Evolutionary conservation across 2,329 filamentous ascomycete genomes (phyloP).

Genomic region (Chaetomium sp.): DNA sequence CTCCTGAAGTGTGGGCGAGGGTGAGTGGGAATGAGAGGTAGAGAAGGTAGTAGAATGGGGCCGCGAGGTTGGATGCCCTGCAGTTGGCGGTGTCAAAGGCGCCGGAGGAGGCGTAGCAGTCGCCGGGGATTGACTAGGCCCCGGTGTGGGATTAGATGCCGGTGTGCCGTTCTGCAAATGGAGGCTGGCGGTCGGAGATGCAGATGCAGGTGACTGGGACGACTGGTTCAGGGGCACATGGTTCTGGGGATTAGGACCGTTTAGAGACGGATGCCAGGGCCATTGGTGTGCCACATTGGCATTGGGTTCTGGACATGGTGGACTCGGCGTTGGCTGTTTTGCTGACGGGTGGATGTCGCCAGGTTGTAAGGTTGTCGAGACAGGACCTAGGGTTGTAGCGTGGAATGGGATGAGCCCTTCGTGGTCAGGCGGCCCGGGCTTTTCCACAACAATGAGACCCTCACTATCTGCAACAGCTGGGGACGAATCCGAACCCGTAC

Average conservation of each 20-base stretch:
- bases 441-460: conserved; percentile 26
- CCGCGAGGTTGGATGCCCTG: not conserved
- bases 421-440: conserved; percentile 21
- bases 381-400: not conserved
- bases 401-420: conserved; percentile 23
- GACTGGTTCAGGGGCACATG: not conserved
- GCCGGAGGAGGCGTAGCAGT: conserved; percentile 4
- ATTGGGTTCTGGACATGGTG: conserved; percentile 3
- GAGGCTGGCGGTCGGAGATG: not conserved
- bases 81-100: not conserved
- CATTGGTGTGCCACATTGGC: not conserved
- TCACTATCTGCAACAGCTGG: conserved; percentile 3
- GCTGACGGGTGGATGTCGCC: not conserved
- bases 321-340: not conserved
- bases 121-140: not conserved
- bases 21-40: not conserved
- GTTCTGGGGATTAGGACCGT: not conserved
- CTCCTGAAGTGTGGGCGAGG: not conserved
- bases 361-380: not conserved
- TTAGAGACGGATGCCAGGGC: not conserved
- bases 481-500: not conserved
- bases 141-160: not conserved
- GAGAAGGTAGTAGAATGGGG: not conserved
- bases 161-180: not conserved
- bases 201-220: not conserved